Evolutionary conservation across 1,139 yeast genomes (phyloP).

Genomic region (Pichia sp.): DNA sequence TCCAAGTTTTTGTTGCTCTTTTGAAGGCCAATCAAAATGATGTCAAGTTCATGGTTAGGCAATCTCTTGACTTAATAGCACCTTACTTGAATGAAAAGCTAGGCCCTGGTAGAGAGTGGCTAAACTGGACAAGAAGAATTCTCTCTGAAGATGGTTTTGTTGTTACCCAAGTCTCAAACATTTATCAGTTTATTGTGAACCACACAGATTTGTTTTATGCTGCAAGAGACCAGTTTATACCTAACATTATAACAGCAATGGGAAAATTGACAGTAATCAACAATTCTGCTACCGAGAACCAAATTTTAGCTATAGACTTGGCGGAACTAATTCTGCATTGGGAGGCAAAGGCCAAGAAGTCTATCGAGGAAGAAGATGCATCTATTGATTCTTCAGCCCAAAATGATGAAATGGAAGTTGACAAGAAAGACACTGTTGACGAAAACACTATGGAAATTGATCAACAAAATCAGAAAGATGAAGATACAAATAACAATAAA

Average conservation of each 20-base stretch:
- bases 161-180: conserved; percentile 77
- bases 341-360: conserved; percentile 55
- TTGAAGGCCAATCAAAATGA: conserved; percentile 83
- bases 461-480: not conserved
- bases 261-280: conserved; percentile 82
- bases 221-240: conserved; percentile 84
- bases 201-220: conserved; percentile 81
- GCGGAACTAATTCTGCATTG: conserved; percentile 82
- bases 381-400: conserved; percentile 6
- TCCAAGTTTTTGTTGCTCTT: conserved; percentile 88
- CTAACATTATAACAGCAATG: conserved; percentile 91
- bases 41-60: conserved; percentile 76
- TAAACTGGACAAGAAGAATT: conserved; percentile 92
- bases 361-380: conserved; percentile 22
- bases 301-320: conserved; percentile 78
- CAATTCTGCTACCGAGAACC: conserved; percentile 78
- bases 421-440: not conserved
- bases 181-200: conserved; percentile 83
- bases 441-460: conserved; percentile 6
- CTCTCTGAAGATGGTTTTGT: conserved; percentile 85
- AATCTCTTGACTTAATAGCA: conserved; percentile 83
- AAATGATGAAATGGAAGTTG: not conserved
- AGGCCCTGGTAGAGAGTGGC: conserved; percentile 73
- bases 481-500: not conserved
- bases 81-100: conserved; percentile 80